Evolutionary conservation across 495 filamentous ascomycete species (phyloP).

Genomic region (Aspergillus bertholletiae): DNA sequence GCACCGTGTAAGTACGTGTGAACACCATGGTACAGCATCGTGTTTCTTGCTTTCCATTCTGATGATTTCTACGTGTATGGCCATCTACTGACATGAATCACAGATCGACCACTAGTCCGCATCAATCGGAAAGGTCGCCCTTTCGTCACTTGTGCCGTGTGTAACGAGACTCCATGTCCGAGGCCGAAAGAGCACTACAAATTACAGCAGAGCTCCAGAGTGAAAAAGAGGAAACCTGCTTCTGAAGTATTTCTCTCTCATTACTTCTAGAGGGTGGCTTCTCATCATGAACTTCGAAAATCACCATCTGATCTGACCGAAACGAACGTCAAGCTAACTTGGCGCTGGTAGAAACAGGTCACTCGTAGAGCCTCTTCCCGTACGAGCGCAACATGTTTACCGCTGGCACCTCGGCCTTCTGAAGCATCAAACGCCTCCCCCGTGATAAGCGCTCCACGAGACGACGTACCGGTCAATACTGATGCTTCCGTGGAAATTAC

Average conservation of each 20-base stretch:
- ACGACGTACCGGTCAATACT: too few species aligned
- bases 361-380: too few species aligned
- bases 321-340: too few species aligned
- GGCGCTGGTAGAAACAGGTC: too few species aligned
- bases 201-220: conserved; percentile 34
- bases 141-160: conserved; percentile 93
- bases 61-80: background rate
- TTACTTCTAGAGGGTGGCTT: background rate
- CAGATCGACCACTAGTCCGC: conserved; percentile 81
- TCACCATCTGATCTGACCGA: background rate
- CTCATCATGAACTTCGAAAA: background rate
- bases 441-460: too few species aligned
- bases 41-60: conserved; percentile 15
- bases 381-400: too few species aligned
- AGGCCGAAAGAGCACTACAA: conserved; percentile 85
- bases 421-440: too few species aligned
- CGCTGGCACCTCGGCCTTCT: too few species aligned
- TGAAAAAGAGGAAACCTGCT: background rate
- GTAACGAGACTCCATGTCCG: conserved; percentile 84
- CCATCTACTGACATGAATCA: background rate
- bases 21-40: conserved; percentile 41
- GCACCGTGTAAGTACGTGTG: conserved; percentile 65
- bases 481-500: too few species aligned
- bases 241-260: background rate
- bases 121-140: conserved; percentile 98